phyloP scores from a whole-genome alignment of 176 grass and related monocot species.

The Hsuehochloa calcarea region DNA sequence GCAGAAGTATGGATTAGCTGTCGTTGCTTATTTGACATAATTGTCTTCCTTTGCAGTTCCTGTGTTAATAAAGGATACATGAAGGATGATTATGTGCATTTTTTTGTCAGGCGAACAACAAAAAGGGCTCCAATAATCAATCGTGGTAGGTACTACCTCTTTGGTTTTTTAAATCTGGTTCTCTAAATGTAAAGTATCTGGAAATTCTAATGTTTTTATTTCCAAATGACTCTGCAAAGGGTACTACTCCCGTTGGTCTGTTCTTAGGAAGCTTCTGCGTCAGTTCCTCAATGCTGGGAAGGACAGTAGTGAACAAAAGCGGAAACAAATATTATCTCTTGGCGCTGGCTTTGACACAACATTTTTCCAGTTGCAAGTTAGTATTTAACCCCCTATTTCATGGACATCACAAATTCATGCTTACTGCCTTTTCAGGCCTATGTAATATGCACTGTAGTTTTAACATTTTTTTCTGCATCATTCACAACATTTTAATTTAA shows the following conservation, averaged over 20 bases:
- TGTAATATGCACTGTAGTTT: neutral
- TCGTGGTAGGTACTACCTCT: slow-evolving; percentile 35
- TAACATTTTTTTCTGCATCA: neutral
- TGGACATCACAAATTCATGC: neutral
- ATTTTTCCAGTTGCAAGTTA: slow-evolving; percentile 89
- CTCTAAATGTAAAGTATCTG: neutral
- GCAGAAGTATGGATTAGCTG: neutral
- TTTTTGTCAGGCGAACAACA: slow-evolving; percentile 71
- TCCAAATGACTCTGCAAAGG: slow-evolving; percentile 46
- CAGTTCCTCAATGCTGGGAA: slow-evolving; percentile 63
- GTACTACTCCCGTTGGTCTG: slow-evolving; percentile 88
- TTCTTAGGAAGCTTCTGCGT: slow-evolving; percentile 71
- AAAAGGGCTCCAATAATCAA: slow-evolving; percentile 95
- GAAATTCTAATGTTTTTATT: neutral
- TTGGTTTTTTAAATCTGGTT: neutral
- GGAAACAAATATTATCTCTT: slow-evolving; percentile 88
- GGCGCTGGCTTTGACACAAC: slow-evolving; percentile 95
- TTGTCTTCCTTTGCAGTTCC: slow-evolving; percentile 51
- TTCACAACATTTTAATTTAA: neutral
- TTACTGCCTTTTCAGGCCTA: neutral
- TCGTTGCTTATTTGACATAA: neutral
- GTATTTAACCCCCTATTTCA: slow-evolving; percentile 8
- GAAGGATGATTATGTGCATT: slow-evolving; percentile 94
- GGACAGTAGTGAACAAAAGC: slow-evolving; percentile 30
- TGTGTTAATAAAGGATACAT: slow-evolving; percentile 97